phyloP scores from a whole-genome alignment of 2,329 filamentous ascomycete genomes.

The Rhexocercosporidium sp. region DNA sequence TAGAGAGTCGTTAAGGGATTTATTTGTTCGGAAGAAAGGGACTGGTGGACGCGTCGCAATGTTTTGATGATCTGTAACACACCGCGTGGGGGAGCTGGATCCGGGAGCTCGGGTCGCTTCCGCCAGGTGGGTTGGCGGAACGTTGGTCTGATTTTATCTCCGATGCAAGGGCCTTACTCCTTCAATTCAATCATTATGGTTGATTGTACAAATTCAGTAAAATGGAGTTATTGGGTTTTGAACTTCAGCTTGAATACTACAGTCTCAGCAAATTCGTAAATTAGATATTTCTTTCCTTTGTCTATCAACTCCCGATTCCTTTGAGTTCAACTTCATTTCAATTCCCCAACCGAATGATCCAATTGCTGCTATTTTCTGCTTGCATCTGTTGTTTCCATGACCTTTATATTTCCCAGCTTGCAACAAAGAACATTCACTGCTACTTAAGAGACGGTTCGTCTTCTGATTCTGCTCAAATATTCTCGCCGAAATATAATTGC shows the following conservation, averaged over 20 bases:
- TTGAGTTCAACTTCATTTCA: background rate
- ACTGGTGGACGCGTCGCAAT: background rate
- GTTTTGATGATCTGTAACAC: background rate
- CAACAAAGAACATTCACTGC: no score
- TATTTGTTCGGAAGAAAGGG: background rate
- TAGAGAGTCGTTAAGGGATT: background rate
- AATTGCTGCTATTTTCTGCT: background rate
- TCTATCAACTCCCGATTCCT: background rate
- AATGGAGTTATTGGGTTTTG: no score
- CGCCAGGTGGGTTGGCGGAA: background rate
- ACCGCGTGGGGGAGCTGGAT: background rate
- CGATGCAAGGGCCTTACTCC: no score
- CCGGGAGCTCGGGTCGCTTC: background rate
- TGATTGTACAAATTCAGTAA: background rate
- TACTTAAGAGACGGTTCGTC: no score
- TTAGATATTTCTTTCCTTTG: background rate
- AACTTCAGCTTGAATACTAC: no score
- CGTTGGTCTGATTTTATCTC: background rate
- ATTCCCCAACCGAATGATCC: background rate
- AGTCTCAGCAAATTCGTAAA: background rate
- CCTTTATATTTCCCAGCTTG: no score
- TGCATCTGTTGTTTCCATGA: background rate
- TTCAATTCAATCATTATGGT: background rate
- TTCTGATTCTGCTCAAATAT: no score
- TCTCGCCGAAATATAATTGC: no score